These are phyloP conservation scores for Penicillium cinerascens DNA, from an alignment of 495 filamentous ascomycete species.

Conservation along the genomic window DNA sequence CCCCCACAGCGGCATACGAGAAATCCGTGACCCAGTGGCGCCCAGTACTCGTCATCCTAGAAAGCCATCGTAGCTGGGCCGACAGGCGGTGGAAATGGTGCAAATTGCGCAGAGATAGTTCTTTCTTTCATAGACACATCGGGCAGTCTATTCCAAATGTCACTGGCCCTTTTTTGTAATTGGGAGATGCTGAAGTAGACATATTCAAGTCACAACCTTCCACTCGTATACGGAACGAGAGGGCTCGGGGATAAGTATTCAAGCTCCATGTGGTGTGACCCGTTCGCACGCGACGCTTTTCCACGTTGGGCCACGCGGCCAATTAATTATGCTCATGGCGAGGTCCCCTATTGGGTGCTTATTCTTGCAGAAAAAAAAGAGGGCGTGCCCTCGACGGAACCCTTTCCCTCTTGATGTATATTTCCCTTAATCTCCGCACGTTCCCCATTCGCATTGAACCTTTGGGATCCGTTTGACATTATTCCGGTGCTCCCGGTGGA, in stretches of 20 bases:
- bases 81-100: neutral
- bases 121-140: too few species aligned
- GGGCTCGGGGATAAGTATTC: neutral
- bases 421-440: neutral
- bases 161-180: too few species aligned
- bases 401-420: neutral
- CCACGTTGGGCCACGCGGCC: constrained; percentile 19
- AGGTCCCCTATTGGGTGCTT: neutral
- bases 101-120: neutral
- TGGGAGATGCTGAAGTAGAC: too few species aligned
- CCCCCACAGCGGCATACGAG: neutral
- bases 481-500: constrained; percentile 16
- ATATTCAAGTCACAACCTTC: too few species aligned
- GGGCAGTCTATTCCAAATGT: too few species aligned
- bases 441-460: neutral
- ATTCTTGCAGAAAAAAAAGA: neutral
- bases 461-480: constrained; percentile 5
- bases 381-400: too few species aligned
- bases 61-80: neutral
- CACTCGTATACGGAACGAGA: neutral
- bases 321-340: neutral
- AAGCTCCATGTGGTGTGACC: constrained; percentile 7
- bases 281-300: constrained; percentile 17
- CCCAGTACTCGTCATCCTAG: neutral
- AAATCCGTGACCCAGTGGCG: neutral